A percentile compares a stretch with the other conserved stretches of the same genome.
phyloP scores from a whole-genome alignment of 768 basidiomycete genomes.

The Lactifluus echinatus region DNA sequence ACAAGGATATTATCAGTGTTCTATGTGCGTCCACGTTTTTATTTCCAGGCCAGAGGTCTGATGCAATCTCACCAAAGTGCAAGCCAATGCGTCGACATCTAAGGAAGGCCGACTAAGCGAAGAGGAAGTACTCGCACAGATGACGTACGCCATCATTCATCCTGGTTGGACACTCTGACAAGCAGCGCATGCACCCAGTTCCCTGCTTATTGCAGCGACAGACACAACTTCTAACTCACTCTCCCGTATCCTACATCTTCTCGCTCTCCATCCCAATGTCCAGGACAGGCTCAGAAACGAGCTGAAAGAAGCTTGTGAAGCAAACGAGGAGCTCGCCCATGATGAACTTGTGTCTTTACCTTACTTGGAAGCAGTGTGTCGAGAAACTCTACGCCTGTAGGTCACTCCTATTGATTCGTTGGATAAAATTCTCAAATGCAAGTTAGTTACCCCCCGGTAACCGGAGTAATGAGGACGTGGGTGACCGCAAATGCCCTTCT shows the following conservation, averaged over 20 bases:
- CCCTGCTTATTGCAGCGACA: slow-evolving; percentile 23
- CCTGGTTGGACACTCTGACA: not conserved
- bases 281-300: too few species aligned
- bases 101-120: slow-evolving; percentile 29
- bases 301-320: slow-evolving; percentile 2
- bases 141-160: slow-evolving; percentile 18
- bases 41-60: not conserved
- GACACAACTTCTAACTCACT: slow-evolving; percentile 21
- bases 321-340: slow-evolving; percentile 24
- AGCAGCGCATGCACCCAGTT: slow-evolving; percentile 8
- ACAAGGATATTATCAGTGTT: slow-evolving; percentile 40
- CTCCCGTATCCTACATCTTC: slow-evolving; percentile 16
- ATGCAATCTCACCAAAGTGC: slow-evolving; percentile 25
- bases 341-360: slow-evolving; percentile 26
- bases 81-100: slow-evolving; percentile 30
- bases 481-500: not conserved
- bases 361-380: too few species aligned
- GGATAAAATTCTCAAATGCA: too few species aligned
- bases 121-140: slow-evolving; percentile 30
- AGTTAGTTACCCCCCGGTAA: too few species aligned
- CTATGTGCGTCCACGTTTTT: slow-evolving; percentile 29
- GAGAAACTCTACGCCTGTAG: too few species aligned
- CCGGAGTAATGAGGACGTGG: too few species aligned
- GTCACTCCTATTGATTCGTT: too few species aligned
- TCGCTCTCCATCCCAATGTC: slow-evolving; percentile 25